A percentile compares a stretch with the other conserved stretches of the same genome.
Evolutionary conservation across 805 yeast genomes (phyloP).

Genomic region (Monosporozyma solicola): DNA sequence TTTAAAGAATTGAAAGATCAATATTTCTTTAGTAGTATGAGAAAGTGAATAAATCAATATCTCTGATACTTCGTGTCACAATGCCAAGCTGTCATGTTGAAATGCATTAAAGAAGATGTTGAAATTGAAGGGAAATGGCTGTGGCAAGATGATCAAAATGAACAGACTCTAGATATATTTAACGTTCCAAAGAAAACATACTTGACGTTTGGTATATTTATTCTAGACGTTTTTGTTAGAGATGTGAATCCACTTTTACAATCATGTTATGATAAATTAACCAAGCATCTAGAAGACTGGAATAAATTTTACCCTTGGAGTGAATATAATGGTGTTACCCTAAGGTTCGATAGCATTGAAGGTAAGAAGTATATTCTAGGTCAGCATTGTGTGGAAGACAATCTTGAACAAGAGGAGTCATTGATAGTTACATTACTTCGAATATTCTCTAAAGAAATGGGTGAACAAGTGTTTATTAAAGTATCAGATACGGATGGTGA

Average conservation of each 20-base stretch:
- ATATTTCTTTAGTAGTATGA: not conserved
- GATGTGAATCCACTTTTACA: not conserved
- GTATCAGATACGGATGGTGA: constrained; percentile 50
- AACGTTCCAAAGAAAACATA: constrained; percentile 16
- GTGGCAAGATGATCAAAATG: constrained; percentile 21
- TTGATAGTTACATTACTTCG: constrained; percentile 35
- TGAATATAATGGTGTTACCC: constrained; percentile 18
- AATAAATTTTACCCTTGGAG: constrained; percentile 37
- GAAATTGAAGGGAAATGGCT: constrained; percentile 10
- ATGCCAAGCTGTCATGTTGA: constrained; percentile 6
- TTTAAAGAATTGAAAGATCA: not conserved
- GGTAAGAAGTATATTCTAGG: constrained; percentile 24
- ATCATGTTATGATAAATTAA: not conserved
- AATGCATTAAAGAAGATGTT: not conserved
- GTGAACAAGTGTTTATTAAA: constrained; percentile 35
- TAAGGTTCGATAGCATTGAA: constrained; percentile 12
- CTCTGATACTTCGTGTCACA: too few relatives aligned
- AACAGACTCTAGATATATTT: constrained; percentile 10
- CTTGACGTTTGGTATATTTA: constrained; percentile 24
- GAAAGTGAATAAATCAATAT: not conserved
- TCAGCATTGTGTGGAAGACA: constrained; percentile 34
- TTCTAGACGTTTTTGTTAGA: constrained; percentile 13
- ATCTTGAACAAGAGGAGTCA: constrained; percentile 37
- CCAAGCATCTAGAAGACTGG: constrained; percentile 29
- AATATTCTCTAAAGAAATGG: constrained; percentile 26